Evolutionary conservation across 2,329 filamentous ascomycete genomes (phyloP).

Genomic region (Sarocladium oryzae): DNA sequence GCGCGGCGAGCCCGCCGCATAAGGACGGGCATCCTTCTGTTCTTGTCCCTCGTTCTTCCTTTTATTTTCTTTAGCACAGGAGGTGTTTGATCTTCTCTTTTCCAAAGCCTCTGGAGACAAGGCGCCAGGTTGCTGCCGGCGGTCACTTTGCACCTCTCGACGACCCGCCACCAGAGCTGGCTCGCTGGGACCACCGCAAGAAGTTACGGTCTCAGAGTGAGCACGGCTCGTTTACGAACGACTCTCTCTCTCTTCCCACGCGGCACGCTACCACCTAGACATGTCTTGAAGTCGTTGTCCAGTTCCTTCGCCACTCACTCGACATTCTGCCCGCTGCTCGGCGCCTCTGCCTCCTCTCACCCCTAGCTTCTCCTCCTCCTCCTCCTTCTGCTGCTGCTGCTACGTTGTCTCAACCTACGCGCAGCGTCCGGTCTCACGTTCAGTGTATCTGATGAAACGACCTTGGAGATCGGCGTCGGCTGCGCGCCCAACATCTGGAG

Average conservation of each 20-base stretch:
- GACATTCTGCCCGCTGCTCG: too few species aligned
- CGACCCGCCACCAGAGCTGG: neutral
- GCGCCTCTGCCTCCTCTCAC: too few species aligned
- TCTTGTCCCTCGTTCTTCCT: conserved; percentile 2
- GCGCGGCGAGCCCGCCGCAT: conserved; percentile 9
- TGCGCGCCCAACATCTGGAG: conserved; percentile 2
- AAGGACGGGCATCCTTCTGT: neutral
- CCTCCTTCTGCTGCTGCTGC: too few species aligned
- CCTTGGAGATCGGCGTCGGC: conserved; percentile 4
- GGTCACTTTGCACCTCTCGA: conserved; percentile 3
- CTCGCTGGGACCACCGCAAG: neutral
- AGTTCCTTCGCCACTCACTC: neutral
- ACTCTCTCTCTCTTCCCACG: neutral
- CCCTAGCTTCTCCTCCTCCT: too few species aligned
- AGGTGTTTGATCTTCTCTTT: neutral
- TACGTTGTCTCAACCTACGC: too few species aligned
- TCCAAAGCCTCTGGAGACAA: neutral
- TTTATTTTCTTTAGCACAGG: neutral
- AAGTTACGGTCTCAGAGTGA: neutral
- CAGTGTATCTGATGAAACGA: neutral
- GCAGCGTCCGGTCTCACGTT: neutral
- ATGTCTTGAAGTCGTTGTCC: conserved; percentile 3
- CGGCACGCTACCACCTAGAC: neutral
- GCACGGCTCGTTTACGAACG: neutral
- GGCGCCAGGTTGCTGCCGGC: neutral